Evolutionary conservation across 2,329 filamentous ascomycete genomes (phyloP).

Genomic region (Zalaria sp.): DNA sequence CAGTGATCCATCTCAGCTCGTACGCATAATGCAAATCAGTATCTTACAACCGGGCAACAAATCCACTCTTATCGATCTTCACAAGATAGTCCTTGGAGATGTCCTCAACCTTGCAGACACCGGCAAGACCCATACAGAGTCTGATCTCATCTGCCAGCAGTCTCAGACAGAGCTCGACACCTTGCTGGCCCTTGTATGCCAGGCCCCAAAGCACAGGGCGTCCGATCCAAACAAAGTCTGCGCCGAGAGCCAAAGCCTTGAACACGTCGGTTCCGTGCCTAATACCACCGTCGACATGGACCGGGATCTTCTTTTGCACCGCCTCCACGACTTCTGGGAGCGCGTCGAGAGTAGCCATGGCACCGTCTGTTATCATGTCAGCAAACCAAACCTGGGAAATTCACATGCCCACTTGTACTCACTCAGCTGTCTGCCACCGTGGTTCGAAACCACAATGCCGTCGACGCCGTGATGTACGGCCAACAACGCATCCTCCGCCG

Average conservation of each 20-base stretch:
- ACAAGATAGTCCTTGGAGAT: slow-evolving; percentile 26
- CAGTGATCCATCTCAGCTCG: too few species aligned
- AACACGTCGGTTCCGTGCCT: slow-evolving; percentile 39
- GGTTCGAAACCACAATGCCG: slow-evolving; percentile 39
- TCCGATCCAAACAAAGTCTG: slow-evolving; percentile 29
- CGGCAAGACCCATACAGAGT: slow-evolving; percentile 26
- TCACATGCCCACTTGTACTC: background rate
- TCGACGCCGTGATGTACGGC: slow-evolving; percentile 29
- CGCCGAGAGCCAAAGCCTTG: slow-evolving; percentile 38
- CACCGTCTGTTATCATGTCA: slow-evolving; percentile 24
- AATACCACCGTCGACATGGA: slow-evolving; percentile 46
- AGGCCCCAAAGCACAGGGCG: slow-evolving; percentile 35
- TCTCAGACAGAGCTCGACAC: slow-evolving; percentile 28
- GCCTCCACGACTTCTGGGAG: slow-evolving; percentile 18
- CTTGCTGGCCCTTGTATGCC: slow-evolving; percentile 23
- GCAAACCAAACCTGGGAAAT: slow-evolving; percentile 5
- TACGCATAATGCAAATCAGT: too few species aligned
- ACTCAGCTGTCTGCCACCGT: slow-evolving; percentile 25
- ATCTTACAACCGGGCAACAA: slow-evolving; percentile 12
- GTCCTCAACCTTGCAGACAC: slow-evolving; percentile 20
- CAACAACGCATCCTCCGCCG: slow-evolving; percentile 27
- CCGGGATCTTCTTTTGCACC: slow-evolving; percentile 29
- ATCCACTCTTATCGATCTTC: slow-evolving; percentile 20
- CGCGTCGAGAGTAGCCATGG: slow-evolving; percentile 33
- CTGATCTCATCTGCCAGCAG: slow-evolving; percentile 25